Evolutionary conservation across 352 stramenopile species (phyloP).

Genomic region (Pythium inflatum): DNA sequence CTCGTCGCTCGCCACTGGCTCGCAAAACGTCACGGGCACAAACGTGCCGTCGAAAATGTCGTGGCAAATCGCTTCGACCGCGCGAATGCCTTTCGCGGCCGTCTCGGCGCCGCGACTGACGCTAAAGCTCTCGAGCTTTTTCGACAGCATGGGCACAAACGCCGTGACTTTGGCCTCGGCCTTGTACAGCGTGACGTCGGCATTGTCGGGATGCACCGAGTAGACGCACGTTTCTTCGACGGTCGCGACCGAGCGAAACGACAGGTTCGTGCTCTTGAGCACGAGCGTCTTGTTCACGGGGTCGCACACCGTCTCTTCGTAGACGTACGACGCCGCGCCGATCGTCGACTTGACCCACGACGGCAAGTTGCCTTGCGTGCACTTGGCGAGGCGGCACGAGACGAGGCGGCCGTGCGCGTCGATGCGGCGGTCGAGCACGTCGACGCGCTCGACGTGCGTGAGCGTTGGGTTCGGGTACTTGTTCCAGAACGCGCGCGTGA

Average conservation of each 20-base stretch:
- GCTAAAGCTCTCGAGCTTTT: conserved; percentile 85
- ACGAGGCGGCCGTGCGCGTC: conserved; percentile 69
- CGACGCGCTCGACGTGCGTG: conserved; percentile 79
- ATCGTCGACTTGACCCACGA: conserved; percentile 71
- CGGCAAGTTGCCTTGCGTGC: conserved; percentile 76
- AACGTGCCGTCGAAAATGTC: conserved; percentile 88
- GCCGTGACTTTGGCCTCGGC: conserved; percentile 80
- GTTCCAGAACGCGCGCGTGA: conserved; percentile 88
- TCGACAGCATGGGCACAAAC: conserved; percentile 79
- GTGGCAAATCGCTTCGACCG: conserved; percentile 80
- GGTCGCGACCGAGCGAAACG: conserved; percentile 73
- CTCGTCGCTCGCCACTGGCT: conserved; percentile 30
- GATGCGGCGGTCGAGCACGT: conserved; percentile 77
- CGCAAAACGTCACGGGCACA: conserved; percentile 60
- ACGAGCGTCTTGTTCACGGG: conserved; percentile 61
- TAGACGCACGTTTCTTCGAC: conserved; percentile 88
- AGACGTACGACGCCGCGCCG: conserved; percentile 77
- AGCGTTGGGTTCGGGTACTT: conserved; percentile 87
- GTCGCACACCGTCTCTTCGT: conserved; percentile 82
- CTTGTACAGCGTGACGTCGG: conserved; percentile 63
- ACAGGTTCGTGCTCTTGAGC: conserved; percentile 84
- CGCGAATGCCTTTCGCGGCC: conserved; percentile 77
- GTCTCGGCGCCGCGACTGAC: conserved; percentile 73
- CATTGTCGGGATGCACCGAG: conserved; percentile 64
- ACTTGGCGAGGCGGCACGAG: conserved; percentile 73